phyloP scores from a whole-genome alignment of 2,329 filamentous ascomycete species.

The Paracorniculantispora psalliotae region DNA sequence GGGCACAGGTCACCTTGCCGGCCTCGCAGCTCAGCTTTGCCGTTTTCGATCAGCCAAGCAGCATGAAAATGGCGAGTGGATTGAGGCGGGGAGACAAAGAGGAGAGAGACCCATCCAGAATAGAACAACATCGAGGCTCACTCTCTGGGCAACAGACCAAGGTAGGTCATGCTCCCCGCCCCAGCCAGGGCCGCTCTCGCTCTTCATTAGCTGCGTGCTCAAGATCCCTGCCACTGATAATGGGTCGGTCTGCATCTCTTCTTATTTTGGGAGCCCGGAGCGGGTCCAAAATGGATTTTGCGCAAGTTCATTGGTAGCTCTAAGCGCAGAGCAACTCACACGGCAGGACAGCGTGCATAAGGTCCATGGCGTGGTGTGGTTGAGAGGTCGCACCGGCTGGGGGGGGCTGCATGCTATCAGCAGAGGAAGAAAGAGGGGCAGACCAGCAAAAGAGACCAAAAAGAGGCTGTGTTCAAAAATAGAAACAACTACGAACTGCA shows the following conservation, averaged over 20 bases:
- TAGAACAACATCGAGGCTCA: neutral
- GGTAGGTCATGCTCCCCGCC: neutral
- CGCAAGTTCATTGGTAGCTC: neutral
- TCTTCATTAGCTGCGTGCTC: neutral
- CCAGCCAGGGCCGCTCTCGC: neutral
- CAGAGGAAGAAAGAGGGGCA: slow-evolving; percentile 2
- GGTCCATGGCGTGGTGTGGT: neutral
- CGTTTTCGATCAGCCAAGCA: neutral
- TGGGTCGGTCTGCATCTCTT: neutral
- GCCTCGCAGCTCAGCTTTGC: slow-evolving; percentile 1
- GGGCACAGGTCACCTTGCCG: neutral
- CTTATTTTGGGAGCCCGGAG: slow-evolving; percentile 8
- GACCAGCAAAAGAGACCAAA: neutral
- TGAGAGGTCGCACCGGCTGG: slow-evolving; percentile 1
- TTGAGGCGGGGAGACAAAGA: neutral
- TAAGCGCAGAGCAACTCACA: slow-evolving; percentile 8
- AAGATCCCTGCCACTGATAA: slow-evolving; percentile 1
- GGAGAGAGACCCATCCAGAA: neutral
- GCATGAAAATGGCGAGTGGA: neutral
- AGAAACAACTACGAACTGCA: slow-evolving; percentile 26
- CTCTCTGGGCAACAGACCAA: neutral
- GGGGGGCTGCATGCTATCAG: slow-evolving; percentile 4
- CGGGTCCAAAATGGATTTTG: neutral
- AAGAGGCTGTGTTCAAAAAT: slow-evolving; percentile 30
- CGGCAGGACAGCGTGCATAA: neutral